Conservation (phyloP, 2,329 filamentous ascomycete genomes). For the Zymoseptoria crescenta region DNA sequence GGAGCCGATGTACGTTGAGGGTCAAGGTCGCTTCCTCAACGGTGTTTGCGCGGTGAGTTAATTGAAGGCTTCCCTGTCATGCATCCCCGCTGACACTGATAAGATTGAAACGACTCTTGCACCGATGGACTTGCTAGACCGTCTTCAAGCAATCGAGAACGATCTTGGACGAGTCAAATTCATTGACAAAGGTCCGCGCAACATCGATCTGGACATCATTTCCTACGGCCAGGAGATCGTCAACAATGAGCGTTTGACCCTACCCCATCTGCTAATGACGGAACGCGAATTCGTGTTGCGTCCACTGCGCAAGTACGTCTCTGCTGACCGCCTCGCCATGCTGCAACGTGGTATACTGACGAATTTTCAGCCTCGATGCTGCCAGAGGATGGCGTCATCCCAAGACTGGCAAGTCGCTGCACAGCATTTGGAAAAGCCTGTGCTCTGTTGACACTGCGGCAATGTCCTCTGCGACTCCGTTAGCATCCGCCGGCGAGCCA, state of each 20-base stretch:
- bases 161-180: constrained; percentile 71
- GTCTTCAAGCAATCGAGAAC: constrained; percentile 76
- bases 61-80: neutral
- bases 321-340: neutral
- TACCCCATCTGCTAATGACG: constrained; percentile 77
- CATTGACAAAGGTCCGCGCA: constrained; percentile 87
- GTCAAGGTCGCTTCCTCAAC: constrained; percentile 85
- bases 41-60: constrained; percentile 76
- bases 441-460: constrained; percentile 22
- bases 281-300: constrained; percentile 92
- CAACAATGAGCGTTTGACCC: constrained; percentile 62
- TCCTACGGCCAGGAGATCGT: constrained; percentile 65
- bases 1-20: constrained; percentile 88
- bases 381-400: constrained; percentile 1
- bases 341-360: neutral
- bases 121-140: constrained; percentile 68
- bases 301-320: constrained; percentile 66
- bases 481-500: constrained; percentile 39
- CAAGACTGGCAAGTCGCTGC: constrained; percentile 31
- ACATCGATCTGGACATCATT: constrained; percentile 89
- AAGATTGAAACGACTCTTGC: constrained; percentile 73
- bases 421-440: constrained; percentile 28
- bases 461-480: constrained; percentile 34
- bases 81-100: neutral
- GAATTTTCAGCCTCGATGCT: neutral